Conservation (phyloP, 257 asterid genomes). For the Solanum tacnaense region DNA sequence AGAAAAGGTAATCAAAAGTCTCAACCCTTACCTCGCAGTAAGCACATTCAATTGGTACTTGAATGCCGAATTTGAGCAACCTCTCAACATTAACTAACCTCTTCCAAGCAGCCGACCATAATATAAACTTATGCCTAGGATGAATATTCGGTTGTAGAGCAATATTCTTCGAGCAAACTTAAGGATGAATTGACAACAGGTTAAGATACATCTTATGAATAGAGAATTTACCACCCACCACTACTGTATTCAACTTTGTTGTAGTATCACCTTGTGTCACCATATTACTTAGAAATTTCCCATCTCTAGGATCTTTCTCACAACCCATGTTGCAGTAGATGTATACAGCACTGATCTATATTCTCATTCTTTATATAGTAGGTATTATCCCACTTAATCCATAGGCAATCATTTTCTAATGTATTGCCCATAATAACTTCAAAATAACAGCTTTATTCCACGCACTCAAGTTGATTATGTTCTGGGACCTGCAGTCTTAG, state of each 20-base stretch:
- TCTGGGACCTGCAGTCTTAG: background rate
- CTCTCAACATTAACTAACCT: background rate
- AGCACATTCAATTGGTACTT: background rate
- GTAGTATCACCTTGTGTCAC: background rate
- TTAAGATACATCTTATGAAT: background rate
- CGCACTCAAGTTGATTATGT: background rate
- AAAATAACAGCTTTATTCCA: background rate
- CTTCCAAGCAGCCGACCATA: background rate
- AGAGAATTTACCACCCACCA: background rate
- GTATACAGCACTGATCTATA: background rate
- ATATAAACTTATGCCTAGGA: background rate
- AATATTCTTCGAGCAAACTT: background rate
- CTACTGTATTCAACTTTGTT: background rate
- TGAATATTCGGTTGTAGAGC: background rate
- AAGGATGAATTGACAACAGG: background rate
- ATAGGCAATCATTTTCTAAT: background rate
- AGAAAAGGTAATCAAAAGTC: background rate
- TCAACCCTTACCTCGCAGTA: background rate
- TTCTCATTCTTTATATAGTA: background rate
- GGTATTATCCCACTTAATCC: background rate
- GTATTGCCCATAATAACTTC: background rate
- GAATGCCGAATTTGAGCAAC: background rate
- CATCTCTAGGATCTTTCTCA: background rate
- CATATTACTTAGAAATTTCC: background rate
- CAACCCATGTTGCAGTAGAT: background rate